phyloP scores from a whole-genome alignment of 495 filamentous ascomycete genomes.

The Penicillium paxilli region DNA sequence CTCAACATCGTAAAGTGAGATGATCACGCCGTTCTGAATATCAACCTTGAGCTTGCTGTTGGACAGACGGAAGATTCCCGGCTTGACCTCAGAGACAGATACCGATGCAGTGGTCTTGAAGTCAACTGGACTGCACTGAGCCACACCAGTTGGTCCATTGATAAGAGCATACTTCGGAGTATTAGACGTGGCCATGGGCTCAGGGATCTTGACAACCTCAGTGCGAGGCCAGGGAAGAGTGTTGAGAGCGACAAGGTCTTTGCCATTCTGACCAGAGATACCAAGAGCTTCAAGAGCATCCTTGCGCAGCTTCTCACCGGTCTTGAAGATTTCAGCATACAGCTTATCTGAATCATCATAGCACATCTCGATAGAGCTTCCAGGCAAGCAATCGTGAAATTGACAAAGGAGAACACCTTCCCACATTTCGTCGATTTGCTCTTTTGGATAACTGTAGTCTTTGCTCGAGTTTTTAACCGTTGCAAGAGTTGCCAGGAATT shows the following conservation, averaged over 20 bases:
- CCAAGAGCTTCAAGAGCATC: slow-evolving; percentile 69
- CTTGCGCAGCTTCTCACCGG: slow-evolving; percentile 67
- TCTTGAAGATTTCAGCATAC: slow-evolving; percentile 80
- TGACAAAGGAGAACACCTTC: slow-evolving; percentile 83
- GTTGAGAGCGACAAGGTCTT: slow-evolving; percentile 61
- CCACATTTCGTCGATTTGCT: slow-evolving; percentile 91
- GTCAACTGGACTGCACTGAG: slow-evolving; percentile 51
- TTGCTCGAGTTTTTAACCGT: slow-evolving; percentile 59
- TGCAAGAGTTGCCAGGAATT: slow-evolving; percentile 84
- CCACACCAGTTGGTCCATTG: slow-evolving; percentile 41
- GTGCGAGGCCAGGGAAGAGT: slow-evolving; percentile 81
- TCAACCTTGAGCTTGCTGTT: slow-evolving; percentile 73
- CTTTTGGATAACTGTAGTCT: slow-evolving; percentile 85
- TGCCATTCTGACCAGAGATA: slow-evolving; percentile 39
- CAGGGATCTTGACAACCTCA: slow-evolving; percentile 65
- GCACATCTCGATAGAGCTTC: slow-evolving; percentile 95
- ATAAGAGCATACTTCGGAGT: slow-evolving; percentile 49
- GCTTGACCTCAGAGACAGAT: slow-evolving; percentile 61
- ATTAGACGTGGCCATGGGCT: slow-evolving; percentile 22
- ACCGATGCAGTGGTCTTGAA: slow-evolving; percentile 48
- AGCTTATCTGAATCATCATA: slow-evolving; percentile 90
- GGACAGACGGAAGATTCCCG: slow-evolving; percentile 73
- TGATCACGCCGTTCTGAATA: slow-evolving; percentile 73
- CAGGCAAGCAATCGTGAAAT: slow-evolving; percentile 95
- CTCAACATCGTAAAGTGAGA: slow-evolving; percentile 73